These are phyloP conservation scores for Parasitella parasitica DNA, from an alignment of 371 early-diverging fungal genomes.

Conservation along the genomic window DNA sequence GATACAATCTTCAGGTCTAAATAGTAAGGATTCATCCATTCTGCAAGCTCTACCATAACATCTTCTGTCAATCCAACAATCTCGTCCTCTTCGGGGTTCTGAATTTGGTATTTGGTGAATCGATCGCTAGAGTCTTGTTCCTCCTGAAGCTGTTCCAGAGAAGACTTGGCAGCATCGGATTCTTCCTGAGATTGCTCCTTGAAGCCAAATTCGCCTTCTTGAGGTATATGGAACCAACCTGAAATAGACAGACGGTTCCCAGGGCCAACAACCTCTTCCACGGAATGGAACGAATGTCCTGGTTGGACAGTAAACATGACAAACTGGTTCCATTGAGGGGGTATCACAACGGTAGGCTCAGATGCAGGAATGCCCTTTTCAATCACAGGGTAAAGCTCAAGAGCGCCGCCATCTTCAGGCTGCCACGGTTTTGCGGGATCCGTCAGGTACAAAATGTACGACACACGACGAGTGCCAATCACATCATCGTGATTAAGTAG, in stretches of 20 bases:
- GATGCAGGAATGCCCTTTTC: constrained; percentile 62
- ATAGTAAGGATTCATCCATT: constrained; percentile 67
- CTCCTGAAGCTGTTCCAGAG: constrained; percentile 45
- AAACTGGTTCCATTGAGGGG: constrained; percentile 77
- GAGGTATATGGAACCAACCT: constrained; percentile 80
- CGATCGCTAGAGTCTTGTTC: constrained; percentile 4
- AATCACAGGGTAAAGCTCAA: constrained; percentile 74
- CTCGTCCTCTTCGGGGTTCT: constrained; percentile 24
- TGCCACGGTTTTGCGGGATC: constrained; percentile 63
- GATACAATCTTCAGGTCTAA: constrained; percentile 45
- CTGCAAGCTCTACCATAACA: constrained; percentile 42
- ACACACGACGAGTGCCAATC: constrained; percentile 74
- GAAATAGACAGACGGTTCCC: constrained; percentile 64
- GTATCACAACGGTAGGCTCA: constrained; percentile 57
- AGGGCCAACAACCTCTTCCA: constrained; percentile 70
- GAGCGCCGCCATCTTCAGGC: constrained; percentile 64
- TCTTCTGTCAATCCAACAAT: constrained; percentile 41
- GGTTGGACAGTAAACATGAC: constrained; percentile 78
- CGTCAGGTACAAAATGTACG: constrained; percentile 71
- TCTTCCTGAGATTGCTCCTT: constrained; percentile 27
- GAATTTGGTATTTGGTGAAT: constrained; percentile 12
- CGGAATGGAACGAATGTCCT: constrained; percentile 79
- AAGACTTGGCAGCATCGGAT: constrained; percentile 36
- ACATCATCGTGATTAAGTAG: constrained; percentile 81
- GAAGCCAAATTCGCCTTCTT: constrained; percentile 62